A percentile compares a stretch with the other conserved stretches of the same genome.
Evolutionary conservation across 106 monocot species (phyloP).

Genomic region (Dendrobium officinale): DNA sequence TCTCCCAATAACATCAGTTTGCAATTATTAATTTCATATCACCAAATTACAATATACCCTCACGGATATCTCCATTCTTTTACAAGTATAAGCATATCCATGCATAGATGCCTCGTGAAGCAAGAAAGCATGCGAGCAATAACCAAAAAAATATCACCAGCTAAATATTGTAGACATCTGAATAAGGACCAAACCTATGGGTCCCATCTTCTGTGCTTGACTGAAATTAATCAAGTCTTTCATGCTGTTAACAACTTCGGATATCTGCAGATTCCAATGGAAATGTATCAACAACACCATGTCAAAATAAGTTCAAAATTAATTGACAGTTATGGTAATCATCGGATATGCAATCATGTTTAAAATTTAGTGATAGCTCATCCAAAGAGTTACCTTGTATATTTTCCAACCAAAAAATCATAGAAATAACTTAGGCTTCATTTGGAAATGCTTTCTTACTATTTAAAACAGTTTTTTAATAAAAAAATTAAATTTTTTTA

Average conservation of each 20-base stretch:
- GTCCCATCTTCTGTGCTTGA: constrained; percentile 48
- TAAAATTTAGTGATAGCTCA: neutral
- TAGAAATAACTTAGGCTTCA: neutral
- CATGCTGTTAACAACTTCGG: constrained; percentile 65
- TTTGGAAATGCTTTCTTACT: too few relatives aligned
- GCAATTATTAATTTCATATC: too few relatives aligned
- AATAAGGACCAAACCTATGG: constrained; percentile 41
- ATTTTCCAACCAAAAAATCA: neutral
- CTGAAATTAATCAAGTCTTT: constrained; percentile 73
- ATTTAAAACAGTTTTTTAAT: too few relatives aligned
- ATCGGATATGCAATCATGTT: neutral
- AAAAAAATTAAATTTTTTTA: too few relatives aligned
- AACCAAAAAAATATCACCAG: neutral
- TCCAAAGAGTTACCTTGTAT: neutral
- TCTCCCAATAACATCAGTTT: too few relatives aligned
- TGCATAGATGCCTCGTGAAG: neutral
- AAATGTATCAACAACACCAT: neutral
- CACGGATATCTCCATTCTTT: neutral
- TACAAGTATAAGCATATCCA: neutral
- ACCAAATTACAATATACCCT: neutral
- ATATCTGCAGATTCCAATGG: constrained; percentile 27
- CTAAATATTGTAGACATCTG: neutral
- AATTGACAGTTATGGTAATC: neutral
- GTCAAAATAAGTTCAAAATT: neutral
- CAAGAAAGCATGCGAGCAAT: neutral